phyloP scores from a whole-genome alignment of 345 rosid genomes.

The Raphanus raphanistrum region DNA sequence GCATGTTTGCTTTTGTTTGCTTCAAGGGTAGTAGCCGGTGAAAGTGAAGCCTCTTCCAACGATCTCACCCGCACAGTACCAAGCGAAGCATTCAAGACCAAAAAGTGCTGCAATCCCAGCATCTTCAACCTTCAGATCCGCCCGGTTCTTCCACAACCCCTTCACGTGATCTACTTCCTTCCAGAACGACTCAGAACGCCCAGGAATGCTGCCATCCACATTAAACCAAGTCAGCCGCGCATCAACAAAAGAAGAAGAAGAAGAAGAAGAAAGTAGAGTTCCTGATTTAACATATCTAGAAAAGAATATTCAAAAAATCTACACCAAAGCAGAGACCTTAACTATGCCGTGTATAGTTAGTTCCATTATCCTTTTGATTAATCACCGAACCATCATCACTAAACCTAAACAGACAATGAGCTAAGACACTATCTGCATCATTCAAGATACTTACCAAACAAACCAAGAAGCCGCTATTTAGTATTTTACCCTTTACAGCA shows the following conservation, averaged over 20 bases:
- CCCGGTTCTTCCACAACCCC: conserved; percentile 55
- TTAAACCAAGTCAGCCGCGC: conserved; percentile 8
- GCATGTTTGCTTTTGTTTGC: conserved; percentile 1
- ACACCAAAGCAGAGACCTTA: not conserved
- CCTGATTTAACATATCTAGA: not conserved
- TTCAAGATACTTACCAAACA: not conserved
- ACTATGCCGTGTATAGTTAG: not conserved
- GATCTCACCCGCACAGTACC: conserved; percentile 75
- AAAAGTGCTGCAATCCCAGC: conserved; percentile 64
- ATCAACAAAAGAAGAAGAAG: not conserved
- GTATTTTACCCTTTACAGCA: not conserved
- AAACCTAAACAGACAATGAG: not conserved
- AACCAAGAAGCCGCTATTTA: conserved; percentile 2
- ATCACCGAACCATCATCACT: not conserved
- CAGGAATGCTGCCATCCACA: conserved; percentile 54
- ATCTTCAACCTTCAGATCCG: conserved; percentile 66
- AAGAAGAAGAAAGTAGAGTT: not conserved
- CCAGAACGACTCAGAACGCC: conserved; percentile 54
- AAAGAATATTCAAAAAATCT: too few relatives aligned
- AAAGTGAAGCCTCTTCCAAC: conserved; percentile 72
- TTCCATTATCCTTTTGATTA: not conserved
- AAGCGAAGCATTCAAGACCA: conserved; percentile 72
- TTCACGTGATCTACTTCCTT: conserved; percentile 60
- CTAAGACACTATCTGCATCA: not conserved
- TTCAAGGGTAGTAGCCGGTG: conserved; percentile 64